Conservation (phyloP, 345 rosid species). For the Limnanthes douglasii region DNA sequence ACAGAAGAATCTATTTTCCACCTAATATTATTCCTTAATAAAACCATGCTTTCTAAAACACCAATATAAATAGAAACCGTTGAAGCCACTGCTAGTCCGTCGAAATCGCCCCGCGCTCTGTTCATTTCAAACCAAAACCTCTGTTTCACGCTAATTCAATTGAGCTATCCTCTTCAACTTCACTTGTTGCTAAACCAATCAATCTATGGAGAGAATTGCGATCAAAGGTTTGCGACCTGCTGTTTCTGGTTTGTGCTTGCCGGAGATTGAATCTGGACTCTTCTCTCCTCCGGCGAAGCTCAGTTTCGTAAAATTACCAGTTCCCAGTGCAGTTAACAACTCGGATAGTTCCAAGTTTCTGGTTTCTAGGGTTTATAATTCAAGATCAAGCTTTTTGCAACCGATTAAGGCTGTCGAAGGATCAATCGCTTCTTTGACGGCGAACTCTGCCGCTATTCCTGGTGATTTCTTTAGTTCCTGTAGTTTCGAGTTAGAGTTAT, state of each 20-base stretch:
- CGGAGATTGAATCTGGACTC: constrained; percentile 6
- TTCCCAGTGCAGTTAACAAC: constrained; percentile 2
- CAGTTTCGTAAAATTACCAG: constrained; percentile 13
- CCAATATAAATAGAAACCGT: no score
- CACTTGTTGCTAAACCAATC: no score
- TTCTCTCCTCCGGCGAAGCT: constrained; percentile 7
- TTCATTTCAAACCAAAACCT: no score
- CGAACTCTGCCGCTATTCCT: constrained; percentile 16
- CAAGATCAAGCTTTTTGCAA: constrained; percentile 11
- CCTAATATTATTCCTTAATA: no score
- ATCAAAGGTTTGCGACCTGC: constrained; percentile 15
- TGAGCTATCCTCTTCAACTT: no score
- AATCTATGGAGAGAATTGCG: constrained; percentile 13
- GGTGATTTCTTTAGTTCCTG: constrained; percentile 9
- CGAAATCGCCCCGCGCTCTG: no score
- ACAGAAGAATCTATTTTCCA: no score
- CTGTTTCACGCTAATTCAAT: no score
- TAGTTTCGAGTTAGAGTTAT: background rate
- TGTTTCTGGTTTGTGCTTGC: constrained; percentile 6
- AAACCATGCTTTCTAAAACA: no score
- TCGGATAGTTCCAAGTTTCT: constrained; percentile 2
- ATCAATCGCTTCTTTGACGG: constrained; percentile 19
- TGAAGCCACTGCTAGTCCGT: no score
- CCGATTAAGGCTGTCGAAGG: constrained; percentile 33
- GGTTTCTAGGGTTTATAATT: constrained; percentile 1